Evolutionary conservation across 306 rosid species (phyloP).

Genomic region (Alnus glutinosa): DNA sequence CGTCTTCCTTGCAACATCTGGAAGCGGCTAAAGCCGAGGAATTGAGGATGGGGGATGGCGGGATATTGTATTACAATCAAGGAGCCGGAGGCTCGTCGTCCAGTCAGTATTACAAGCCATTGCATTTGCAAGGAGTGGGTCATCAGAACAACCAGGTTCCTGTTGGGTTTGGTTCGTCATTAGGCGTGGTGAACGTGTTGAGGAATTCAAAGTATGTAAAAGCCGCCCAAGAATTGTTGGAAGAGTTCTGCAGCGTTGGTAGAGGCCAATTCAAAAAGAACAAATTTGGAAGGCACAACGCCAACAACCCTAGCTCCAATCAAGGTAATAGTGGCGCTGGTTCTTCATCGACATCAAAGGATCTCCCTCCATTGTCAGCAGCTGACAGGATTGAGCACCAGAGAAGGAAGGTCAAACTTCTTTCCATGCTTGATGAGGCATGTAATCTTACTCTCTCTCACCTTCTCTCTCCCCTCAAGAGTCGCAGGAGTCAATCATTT

Average conservation of each 20-base stretch:
- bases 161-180: slow-evolving; percentile 47
- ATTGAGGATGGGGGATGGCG: slow-evolving; percentile 50
- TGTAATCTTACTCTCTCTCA: slow-evolving; percentile 54
- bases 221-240: slow-evolving; percentile 72
- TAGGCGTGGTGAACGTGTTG: slow-evolving; percentile 60
- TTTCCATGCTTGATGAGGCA: slow-evolving; percentile 92
- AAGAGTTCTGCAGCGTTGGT: slow-evolving; percentile 89
- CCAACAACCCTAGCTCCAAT: slow-evolving; percentile 75
- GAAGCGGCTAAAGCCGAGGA: slow-evolving; percentile 78
- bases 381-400: slow-evolving; percentile 86
- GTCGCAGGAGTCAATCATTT: slow-evolving; percentile 39
- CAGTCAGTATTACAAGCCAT: slow-evolving; percentile 46
- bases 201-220: slow-evolving; percentile 80
- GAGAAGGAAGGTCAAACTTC: slow-evolving; percentile 83
- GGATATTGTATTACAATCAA: slow-evolving; percentile 48
- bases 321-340: slow-evolving; percentile 35
- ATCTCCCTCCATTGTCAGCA: slow-evolving; percentile 58
- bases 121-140: slow-evolving; percentile 50
- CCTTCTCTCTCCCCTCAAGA: slow-evolving; percentile 48
- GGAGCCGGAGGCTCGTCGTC: slow-evolving; percentile 29
- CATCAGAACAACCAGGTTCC: slow-evolving; percentile 43
- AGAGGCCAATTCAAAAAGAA: slow-evolving; percentile 70
- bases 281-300: slow-evolving; percentile 47
- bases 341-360: slow-evolving; percentile 62
- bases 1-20: slow-evolving; percentile 61